These are phyloP conservation scores for Grifola frondosa DNA, from an alignment of 1,284 basidiomycete species.

Conservation along the genomic window DNA sequence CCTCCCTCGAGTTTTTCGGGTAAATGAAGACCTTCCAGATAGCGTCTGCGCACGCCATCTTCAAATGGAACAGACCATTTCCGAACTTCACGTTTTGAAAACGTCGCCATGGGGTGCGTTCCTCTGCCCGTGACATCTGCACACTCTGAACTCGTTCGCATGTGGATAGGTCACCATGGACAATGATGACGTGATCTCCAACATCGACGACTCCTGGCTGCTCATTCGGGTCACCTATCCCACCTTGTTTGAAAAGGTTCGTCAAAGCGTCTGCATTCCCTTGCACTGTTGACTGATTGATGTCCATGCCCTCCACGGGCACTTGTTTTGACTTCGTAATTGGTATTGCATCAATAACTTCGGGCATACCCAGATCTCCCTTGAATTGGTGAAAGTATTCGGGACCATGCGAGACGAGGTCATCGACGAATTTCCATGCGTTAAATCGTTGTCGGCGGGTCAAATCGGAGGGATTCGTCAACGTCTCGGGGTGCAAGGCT, in stretches of 20 bases:
- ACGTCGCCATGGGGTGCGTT: slow-evolving; percentile 16
- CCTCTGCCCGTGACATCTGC: slow-evolving; percentile 6
- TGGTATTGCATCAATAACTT: slow-evolving; percentile 28
- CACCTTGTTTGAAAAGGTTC: slow-evolving; percentile 24
- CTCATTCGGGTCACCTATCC: slow-evolving; percentile 23
- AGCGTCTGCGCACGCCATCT: slow-evolving; percentile 38
- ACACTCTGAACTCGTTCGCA: slow-evolving; percentile 17
- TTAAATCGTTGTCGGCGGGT: background rate
- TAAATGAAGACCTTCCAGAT: slow-evolving; percentile 31
- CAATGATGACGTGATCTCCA: slow-evolving; percentile 20
- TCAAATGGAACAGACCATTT: slow-evolving; percentile 37
- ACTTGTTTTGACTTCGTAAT: slow-evolving; percentile 24
- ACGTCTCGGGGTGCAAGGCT: background rate
- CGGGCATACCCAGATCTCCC: slow-evolving; percentile 5
- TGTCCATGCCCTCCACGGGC: slow-evolving; percentile 26
- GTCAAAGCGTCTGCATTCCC: slow-evolving; percentile 24
- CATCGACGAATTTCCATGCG: slow-evolving; percentile 10
- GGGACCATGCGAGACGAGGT: slow-evolving; percentile 12
- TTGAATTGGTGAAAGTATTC: slow-evolving; percentile 7
- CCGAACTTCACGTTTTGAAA: slow-evolving; percentile 32
- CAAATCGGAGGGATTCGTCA: background rate
- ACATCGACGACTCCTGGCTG: slow-evolving; percentile 3
- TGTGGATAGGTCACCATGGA: slow-evolving; percentile 30
- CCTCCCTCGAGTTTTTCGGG: slow-evolving; percentile 10
- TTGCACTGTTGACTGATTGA: slow-evolving; percentile 22